Evolutionary conservation across 768 basidiomycete species (phyloP), one percentile per base, ranked within the genome.

Genomic region (Cubamyces sp.): DNA sequence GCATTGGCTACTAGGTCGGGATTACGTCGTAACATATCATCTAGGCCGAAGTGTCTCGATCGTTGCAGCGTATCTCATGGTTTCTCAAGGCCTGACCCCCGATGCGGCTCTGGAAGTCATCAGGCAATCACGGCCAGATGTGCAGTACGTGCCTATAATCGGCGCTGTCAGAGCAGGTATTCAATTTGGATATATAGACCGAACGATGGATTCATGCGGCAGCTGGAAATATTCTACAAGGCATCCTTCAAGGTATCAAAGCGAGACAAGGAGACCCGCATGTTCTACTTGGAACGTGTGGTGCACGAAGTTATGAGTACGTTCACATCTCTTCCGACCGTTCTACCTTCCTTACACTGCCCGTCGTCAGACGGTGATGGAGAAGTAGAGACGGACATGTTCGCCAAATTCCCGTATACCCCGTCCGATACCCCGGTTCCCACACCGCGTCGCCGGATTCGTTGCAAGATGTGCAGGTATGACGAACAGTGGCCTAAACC

Each of bases 381-480:
- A 9, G 80, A 84, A 25, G 82, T 88, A 11, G 77, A 83, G 48
- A 84, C 81, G 15, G 84, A 86, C 58, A 92, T 92, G 84, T 90
- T 94, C 69, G 89, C 93, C 1, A 86, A 82, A 67, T 85, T 81
- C 71, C 91, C 90, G 14, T 79, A 81, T 16, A 85, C 87, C 0
- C 87, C 90, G 0, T 79, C 83, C 1, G 84, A 85, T 65, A 87
- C 88, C 0, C 73, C 75, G 0, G 84, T 88, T 1, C 73, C 81
- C 3, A 88, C 90, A 0, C 82, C 81, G 4, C 78, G 80, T 41
- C 79, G 87, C 42, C 83, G 88, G 42, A 94, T 97, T 70, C 81
- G 95, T 70, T 97, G 95, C 75, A 94, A 91, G 75, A 92, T 90
- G 87, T 96, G 95, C 79, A 81, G 92, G 90, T 88, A 61, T 52